A percentile compares a stretch with the other conserved stretches of the same genome.
These are phyloP conservation scores for Diaporthe amygdali DNA, from an alignment of 2,329 filamentous ascomycete species.

Conservation along the genomic window DNA sequence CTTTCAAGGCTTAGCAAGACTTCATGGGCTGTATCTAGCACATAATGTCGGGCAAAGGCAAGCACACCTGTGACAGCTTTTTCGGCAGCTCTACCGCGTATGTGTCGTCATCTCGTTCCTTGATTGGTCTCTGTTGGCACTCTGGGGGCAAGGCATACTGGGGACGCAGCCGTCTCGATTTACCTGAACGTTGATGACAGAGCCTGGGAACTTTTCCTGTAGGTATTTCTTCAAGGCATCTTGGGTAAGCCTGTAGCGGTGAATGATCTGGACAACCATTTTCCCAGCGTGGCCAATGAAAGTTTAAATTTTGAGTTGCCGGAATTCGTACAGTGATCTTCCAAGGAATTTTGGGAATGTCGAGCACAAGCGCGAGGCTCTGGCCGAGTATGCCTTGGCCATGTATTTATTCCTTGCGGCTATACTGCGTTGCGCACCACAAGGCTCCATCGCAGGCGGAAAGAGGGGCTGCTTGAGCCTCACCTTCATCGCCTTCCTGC, in stretches of 20 bases:
- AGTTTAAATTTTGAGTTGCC: background rate
- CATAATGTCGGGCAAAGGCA: background rate
- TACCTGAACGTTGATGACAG: background rate
- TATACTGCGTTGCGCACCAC: background rate
- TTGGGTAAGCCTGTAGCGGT: constrained; percentile 6
- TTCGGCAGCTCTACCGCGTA: constrained; percentile 2
- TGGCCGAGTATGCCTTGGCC: background rate
- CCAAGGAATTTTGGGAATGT: background rate
- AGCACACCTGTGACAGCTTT: background rate
- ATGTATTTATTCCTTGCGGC: background rate
- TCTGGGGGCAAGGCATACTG: background rate
- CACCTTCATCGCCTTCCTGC: background rate
- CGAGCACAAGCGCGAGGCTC: background rate
- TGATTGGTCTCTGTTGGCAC: background rate
- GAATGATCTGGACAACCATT: background rate
- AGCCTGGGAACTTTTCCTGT: background rate
- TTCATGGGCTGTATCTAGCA: background rate
- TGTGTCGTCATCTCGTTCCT: constrained; percentile 7
- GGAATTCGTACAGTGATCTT: background rate
- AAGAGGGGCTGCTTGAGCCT: background rate
- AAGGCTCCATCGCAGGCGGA: background rate
- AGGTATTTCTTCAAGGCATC: background rate
- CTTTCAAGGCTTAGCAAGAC: background rate
- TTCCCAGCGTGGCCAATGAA: background rate
- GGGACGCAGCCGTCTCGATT: background rate